Evolutionary conservation across 1,284 basidiomycete genomes (phyloP), one percentile per base, ranked within the genome.

Genomic region (Inonotus hispidus): DNA sequence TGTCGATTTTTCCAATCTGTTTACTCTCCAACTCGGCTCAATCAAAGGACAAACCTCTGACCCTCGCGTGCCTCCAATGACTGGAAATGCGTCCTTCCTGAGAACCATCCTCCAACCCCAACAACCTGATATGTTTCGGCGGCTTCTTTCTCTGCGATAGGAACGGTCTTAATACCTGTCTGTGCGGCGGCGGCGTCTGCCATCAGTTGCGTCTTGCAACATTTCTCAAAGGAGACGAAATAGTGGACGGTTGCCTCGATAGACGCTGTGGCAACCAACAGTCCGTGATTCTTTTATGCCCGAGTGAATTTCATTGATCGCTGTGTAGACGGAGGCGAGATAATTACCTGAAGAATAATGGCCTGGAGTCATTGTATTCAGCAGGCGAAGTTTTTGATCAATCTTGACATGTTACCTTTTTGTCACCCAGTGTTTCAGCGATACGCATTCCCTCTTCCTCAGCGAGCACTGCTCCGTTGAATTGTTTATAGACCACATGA

Each of bases 401-500:
- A n/a, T 52, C 25, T 14, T 6, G n/a, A 2, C 13, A 35, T n/a
- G 10, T 27, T 43, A 70, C 74, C 67, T 75, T 76, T 64, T 77
- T 80, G 25, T 70, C 69, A 1, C 83, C 83, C 8, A 87, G 70
- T 1, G 79, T 74, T 32, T 74, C 67, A 14, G 82, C 82, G 59
- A 89, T 88, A 53, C 77, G 76, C 49, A 71, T 66, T 6, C 82
- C 82, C 71, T 89, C 86, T 47, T 81, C 79, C 16, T 75, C 71
- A n/a, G 79, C 79, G 1, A 85, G 71, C 6, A 87, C 84, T 7
- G 88, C 78, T 16, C 87, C 82, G 62, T 79, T 78, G 67, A 81
- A 82, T 61, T 78, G 74, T 27, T 69, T 71, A 66, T 81, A 82
- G 23, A 81, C 71, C 2, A 69, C 74, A 59, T 72, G 71, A 64